phyloP scores from a whole-genome alignment of 2,329 filamentous ascomycete species.

The Epichloe sibirici region DNA sequence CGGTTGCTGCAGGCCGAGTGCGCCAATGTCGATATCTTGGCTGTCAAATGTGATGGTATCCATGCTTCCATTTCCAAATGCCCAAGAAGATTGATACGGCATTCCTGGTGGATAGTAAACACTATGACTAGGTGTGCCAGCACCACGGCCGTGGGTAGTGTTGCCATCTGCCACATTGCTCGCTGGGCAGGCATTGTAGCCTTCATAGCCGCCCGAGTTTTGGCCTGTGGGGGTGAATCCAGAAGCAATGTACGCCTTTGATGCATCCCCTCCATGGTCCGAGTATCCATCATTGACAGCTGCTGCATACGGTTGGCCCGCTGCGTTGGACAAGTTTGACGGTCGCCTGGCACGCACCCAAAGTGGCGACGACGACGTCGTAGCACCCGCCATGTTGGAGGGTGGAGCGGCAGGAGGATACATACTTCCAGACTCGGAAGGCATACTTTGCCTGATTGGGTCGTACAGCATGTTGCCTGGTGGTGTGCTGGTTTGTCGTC shows the following conservation, averaged over 20 bases:
- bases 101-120: slow-evolving; percentile 18
- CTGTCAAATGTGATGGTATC: slow-evolving; percentile 59
- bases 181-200: slow-evolving; percentile 29
- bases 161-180: slow-evolving; percentile 26
- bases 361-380: slow-evolving; percentile 33
- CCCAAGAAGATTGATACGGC: slow-evolving; percentile 20
- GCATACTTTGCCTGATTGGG: slow-evolving; percentile 43
- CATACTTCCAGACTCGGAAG: slow-evolving; percentile 31
- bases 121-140: not conserved
- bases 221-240: slow-evolving; percentile 31
- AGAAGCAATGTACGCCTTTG: slow-evolving; percentile 21
- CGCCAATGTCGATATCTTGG: slow-evolving; percentile 64
- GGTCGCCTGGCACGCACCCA: slow-evolving; percentile 15
- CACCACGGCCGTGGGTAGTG: not conserved
- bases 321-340: slow-evolving; percentile 12
- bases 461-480: slow-evolving; percentile 50
- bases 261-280: slow-evolving; percentile 15
- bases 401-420: slow-evolving; percentile 38
- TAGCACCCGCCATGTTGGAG: slow-evolving; percentile 33
- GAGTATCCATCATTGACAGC: slow-evolving; percentile 19
- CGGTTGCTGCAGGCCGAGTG: slow-evolving; percentile 42
- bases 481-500: slow-evolving; percentile 31
- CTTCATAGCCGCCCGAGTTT: slow-evolving; percentile 30
- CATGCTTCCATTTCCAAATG: slow-evolving; percentile 21
- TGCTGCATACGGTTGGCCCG: slow-evolving; percentile 11